Conservation (phyloP, 495 filamentous ascomycete genomes). For the Lentithecium fluviatile region DNA sequence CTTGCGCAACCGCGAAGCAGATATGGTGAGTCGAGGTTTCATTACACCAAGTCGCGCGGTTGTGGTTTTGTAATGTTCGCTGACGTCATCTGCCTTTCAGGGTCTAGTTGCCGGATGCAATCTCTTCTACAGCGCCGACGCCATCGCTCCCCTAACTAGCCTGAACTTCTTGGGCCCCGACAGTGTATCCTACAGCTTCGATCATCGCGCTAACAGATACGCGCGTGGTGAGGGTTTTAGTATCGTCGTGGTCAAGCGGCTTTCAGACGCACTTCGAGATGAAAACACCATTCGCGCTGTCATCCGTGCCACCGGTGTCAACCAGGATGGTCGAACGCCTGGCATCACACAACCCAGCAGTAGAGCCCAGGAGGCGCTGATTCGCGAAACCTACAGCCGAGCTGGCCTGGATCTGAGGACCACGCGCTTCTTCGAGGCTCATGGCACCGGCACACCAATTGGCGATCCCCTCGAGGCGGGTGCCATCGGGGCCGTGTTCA, state of each 20-base stretch:
- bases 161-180: too few relatives aligned
- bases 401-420: conserved; percentile 36
- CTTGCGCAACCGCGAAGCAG: too few relatives aligned
- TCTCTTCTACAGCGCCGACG: too few relatives aligned
- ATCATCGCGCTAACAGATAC: too few relatives aligned
- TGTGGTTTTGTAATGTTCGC: too few relatives aligned
- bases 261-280: conserved; percentile 36
- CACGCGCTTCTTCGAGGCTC: conserved; percentile 23
- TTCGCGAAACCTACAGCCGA: background rate
- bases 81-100: too few relatives aligned
- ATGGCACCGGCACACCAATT: conserved; percentile 39
- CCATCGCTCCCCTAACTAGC: too few relatives aligned
- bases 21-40: too few relatives aligned
- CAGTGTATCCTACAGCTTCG: too few relatives aligned
- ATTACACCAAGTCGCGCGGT: too few relatives aligned
- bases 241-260: conserved; percentile 43
- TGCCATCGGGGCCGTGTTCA: conserved; percentile 52
- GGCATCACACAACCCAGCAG: conserved; percentile 17
- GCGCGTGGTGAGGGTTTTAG: too few relatives aligned
- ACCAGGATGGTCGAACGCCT: conserved; percentile 49
- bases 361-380: conserved; percentile 14
- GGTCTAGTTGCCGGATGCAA: too few relatives aligned
- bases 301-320: conserved; percentile 46
- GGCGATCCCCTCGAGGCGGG: conserved; percentile 59
- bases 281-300: conserved; percentile 47